phyloP scores from a whole-genome alignment of 345 rosid genomes.

The Euphorbia pulcherrima region DNA sequence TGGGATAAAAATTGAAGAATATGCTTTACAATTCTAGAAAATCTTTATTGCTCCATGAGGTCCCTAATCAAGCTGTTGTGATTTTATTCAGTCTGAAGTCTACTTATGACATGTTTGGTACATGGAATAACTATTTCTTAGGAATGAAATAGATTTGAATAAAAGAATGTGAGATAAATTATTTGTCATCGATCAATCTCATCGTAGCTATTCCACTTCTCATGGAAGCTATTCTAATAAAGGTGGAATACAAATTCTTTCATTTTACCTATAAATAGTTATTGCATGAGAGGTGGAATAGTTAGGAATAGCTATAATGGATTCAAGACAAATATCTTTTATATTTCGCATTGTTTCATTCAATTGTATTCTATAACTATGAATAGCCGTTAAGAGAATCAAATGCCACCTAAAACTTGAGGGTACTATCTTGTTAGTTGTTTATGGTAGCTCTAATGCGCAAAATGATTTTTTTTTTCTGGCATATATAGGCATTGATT shows the following conservation, averaged over 20 bases:
- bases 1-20: neutral
- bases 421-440: slow-evolving; percentile 61
- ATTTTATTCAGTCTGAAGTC: slow-evolving; percentile 62
- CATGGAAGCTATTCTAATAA: too few relatives aligned
- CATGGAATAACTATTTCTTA: too few relatives aligned
- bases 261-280: too few relatives aligned
- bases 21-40: neutral
- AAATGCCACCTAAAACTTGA: slow-evolving; percentile 56
- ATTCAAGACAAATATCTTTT: too few relatives aligned
- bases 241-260: too few relatives aligned
- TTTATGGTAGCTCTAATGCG: slow-evolving; percentile 45
- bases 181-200: too few relatives aligned
- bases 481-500: neutral
- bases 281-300: slow-evolving; percentile 82
- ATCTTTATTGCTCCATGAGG: neutral
- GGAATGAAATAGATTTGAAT: too few relatives aligned
- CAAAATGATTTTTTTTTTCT: too few relatives aligned
- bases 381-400: slow-evolving; percentile 96
- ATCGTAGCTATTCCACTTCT: too few relatives aligned
- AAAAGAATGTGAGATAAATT: too few relatives aligned
- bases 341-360: slow-evolving; percentile 54
- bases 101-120: too few relatives aligned
- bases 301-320: slow-evolving; percentile 67
- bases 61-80: neutral
- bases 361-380: slow-evolving; percentile 76